A percentile compares a stretch with the other conserved stretches of the same genome.
These are phyloP conservation scores for Neurospora sublineolata DNA, from an alignment of 495 filamentous ascomycete species.

Conservation along the genomic window DNA sequence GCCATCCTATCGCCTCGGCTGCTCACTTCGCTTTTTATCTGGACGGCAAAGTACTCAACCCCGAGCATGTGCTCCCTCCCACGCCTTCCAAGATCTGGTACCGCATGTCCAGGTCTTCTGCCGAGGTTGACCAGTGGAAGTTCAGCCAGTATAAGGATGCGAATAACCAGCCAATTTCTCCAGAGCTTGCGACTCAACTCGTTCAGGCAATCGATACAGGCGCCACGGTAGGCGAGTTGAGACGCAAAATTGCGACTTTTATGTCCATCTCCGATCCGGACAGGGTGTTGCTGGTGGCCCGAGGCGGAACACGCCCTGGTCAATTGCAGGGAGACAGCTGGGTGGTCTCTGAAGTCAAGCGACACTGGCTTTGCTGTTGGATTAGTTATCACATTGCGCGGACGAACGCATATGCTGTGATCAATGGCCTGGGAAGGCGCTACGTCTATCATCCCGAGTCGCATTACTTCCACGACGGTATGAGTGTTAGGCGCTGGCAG, in stretches of 20 bases:
- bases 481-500: background rate
- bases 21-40: constrained; percentile 5
- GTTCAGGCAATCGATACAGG: constrained; percentile 12
- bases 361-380: constrained; percentile 25
- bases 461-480: background rate
- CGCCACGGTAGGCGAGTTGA: constrained; percentile 13
- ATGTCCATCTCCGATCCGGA: constrained; percentile 12
- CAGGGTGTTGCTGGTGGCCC: constrained; percentile 18
- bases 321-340: constrained; percentile 23
- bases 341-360: constrained; percentile 17
- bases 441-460: constrained; percentile 21
- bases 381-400: constrained; percentile 17
- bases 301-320: constrained; percentile 20
- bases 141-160: constrained; percentile 13
- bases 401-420: constrained; percentile 12
- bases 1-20: background rate
- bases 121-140: constrained; percentile 9
- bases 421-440: constrained; percentile 19
- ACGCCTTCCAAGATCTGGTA: constrained; percentile 9
- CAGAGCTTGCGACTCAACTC: constrained; percentile 3
- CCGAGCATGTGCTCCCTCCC: background rate
- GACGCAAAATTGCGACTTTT: constrained; percentile 8
- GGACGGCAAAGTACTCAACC: constrained; percentile 3
- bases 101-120: constrained; percentile 3
- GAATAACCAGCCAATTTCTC: constrained; percentile 5